Base-by-base conservation (phyloP, 345 rosid species). In the Leavenworthia alabamica region DNA sequence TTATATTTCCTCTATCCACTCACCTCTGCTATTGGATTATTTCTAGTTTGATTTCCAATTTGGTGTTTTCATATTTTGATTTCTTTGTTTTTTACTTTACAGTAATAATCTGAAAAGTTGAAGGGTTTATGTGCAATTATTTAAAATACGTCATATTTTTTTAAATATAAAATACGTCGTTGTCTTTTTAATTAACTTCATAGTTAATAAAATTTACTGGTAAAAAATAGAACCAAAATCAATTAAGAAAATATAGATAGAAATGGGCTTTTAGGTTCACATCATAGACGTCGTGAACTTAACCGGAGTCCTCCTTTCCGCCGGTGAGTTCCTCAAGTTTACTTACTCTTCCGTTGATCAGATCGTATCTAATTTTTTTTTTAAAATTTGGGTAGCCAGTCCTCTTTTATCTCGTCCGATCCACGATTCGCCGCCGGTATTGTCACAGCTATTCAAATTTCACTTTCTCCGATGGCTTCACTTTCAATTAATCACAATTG, bases 91-190 rank as follows among this genome's bases (percentile, higher is more conserved):
- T 11, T 17, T n/a, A n/a, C 8, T 51, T 26, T 37, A 8, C 39
- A 6, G 8, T 8, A 13, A 4, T 29, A 42, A 20, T 8, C 32
- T 9, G 19, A n/a, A 17, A 63, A 64, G 5, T 23, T 57, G 55
- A 16, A 57, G 75, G 70, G 60, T 4, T 24, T 2, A 0, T 56
- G 1, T 48, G 65, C 60, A 71, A 71, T 63, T 71, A 57, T 1
- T 3, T 2, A 33, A n/a, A 52, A 51, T 23, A 50, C 45, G 22
- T 41, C 37, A 33, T 10, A 1, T 10, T 31, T 31, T 31, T 29
- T 7, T n/a, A n/a, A n/a, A 8, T 23, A 31, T 3, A 47, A 47
- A 24, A 47, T 47, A 47, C 32, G 29, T 6, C 10, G n/a, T n/a
- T n/a, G 26, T 55, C 3, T 60, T 22, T 22, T 8, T 0, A 28